Conservation (phyloP, 257 asterid genomes). For the Nicotiana noctiflora region DNA sequence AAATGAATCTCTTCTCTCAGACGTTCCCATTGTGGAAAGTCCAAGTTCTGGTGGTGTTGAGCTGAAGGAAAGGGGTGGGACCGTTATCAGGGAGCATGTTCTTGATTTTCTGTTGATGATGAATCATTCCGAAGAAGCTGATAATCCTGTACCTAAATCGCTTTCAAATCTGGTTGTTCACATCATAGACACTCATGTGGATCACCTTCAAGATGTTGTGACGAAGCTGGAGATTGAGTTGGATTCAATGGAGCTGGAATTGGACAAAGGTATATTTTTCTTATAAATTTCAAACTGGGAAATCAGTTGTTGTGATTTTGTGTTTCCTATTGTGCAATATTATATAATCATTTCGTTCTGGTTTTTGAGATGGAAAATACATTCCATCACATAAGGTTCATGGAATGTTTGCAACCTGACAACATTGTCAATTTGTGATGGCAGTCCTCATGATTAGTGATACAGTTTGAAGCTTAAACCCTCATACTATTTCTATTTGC, state of each 20-base stretch:
- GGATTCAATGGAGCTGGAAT: constrained; percentile 74
- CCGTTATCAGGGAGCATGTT: constrained; percentile 70
- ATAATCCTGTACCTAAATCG: constrained; percentile 90
- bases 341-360: not conserved
- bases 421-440: not conserved
- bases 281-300: not conserved
- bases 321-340: not conserved
- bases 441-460: not conserved
- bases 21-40: constrained; percentile 73
- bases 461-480: not conserved
- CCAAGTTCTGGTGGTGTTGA: constrained; percentile 27
- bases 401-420: not conserved
- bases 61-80: constrained; percentile 46
- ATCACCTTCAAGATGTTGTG: constrained; percentile 93
- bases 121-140: constrained; percentile 96
- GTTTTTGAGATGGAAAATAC: not conserved
- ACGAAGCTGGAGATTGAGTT: constrained; percentile 89
- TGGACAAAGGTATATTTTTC: constrained; percentile 65
- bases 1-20: constrained; percentile 64
- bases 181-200: constrained; percentile 84
- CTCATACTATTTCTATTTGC: not conserved
- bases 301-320: not conserved
- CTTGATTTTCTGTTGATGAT: constrained; percentile 72
- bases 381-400: not conserved
- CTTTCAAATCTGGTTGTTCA: constrained; percentile 85